Evolutionary conservation across 169 alveolate species (phyloP), one percentile per base, ranked within the genome.

Genomic region (Babesia sp.): DNA sequence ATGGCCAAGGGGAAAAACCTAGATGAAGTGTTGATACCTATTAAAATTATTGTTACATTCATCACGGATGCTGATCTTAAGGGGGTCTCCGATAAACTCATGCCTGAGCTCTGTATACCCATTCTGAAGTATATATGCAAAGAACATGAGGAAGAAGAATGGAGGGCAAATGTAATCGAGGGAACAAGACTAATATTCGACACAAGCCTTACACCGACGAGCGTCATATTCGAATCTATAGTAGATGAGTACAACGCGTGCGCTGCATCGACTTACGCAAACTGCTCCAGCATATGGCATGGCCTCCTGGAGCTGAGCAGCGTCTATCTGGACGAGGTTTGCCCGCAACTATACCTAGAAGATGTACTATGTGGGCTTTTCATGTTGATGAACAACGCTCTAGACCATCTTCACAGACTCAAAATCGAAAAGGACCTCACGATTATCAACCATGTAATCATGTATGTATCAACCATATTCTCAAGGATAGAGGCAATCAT

Each of bases 81-180:
- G 31, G 87, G 80, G 1, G 51, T 79, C 5, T 36, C 87, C 14
- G 77, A 79, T 29, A 55, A 79, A 28, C 73, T 79, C 28, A 79
- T 79, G 87, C 87, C 87, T 4, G 78, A 26, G 45, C 83, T 79
- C 5, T 79, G 84, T 48, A 57, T 79, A 3, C 87, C 87, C 0
- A 79, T 79, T 42, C 67, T 79, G 53, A 55, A 68, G 70, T 71
- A 79, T 56, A 57, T 79, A 33, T 79, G 84, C 48, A 60, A 51
- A 42, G 83, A 68, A 28, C 54, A 37, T 22, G 87, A 79, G 29
- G 83, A 79, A 22, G 67, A 69, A 44, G 87, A 79, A 63, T 79
- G 87, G 87, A 66, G 71, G 20, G 61, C 67, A 24, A 45, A 59
- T 37, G 56, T 79, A n/a, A 61, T 79, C 54, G 75, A 79, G 41